phyloP scores from a whole-genome alignment of 805 yeast species.

The Barnettozyma vustinii region DNA sequence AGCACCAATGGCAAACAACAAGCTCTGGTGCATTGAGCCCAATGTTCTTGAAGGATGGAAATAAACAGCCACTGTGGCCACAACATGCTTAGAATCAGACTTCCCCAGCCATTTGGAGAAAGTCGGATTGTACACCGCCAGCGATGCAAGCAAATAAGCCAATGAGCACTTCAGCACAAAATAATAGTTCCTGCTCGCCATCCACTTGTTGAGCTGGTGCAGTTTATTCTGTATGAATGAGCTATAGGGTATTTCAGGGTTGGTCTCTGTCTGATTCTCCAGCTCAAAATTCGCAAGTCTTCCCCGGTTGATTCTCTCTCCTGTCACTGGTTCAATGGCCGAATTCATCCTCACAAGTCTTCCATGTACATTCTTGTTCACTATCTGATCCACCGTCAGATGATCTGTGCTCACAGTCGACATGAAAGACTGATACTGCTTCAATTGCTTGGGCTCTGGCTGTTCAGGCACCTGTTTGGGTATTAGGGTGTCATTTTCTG shows the following conservation, averaged over 20 bases:
- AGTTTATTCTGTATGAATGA: background rate
- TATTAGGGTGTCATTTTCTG: slow-evolving; percentile 4
- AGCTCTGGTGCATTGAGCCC: slow-evolving; percentile 76
- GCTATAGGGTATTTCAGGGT: background rate
- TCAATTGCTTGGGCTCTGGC: slow-evolving; percentile 2
- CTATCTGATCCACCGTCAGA: slow-evolving; percentile 9
- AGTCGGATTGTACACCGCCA: slow-evolving; percentile 58
- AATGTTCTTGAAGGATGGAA: slow-evolving; percentile 77
- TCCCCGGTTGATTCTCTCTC: slow-evolving; percentile 27
- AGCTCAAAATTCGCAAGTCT: slow-evolving; percentile 8
- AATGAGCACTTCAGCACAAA: slow-evolving; percentile 58
- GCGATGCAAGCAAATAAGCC: slow-evolving; percentile 69
- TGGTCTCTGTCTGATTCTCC: slow-evolving; percentile 11
- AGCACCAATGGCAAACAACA: slow-evolving; percentile 53
- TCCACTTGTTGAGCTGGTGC: slow-evolving; percentile 4
- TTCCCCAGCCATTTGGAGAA: slow-evolving; percentile 50
- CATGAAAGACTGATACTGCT: slow-evolving; percentile 20
- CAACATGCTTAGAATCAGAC: slow-evolving; percentile 72
- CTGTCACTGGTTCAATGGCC: slow-evolving; percentile 41
- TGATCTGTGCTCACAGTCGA: slow-evolving; percentile 17
- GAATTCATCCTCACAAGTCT: slow-evolving; percentile 28
- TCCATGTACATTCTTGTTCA: slow-evolving; percentile 12
- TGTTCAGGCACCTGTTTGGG: background rate
- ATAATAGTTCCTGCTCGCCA: slow-evolving; percentile 11
- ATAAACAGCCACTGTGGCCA: slow-evolving; percentile 79